Conservation (phyloP, 2,329 filamentous ascomycete genomes). For the Rhexocercosporidium sp. region DNA sequence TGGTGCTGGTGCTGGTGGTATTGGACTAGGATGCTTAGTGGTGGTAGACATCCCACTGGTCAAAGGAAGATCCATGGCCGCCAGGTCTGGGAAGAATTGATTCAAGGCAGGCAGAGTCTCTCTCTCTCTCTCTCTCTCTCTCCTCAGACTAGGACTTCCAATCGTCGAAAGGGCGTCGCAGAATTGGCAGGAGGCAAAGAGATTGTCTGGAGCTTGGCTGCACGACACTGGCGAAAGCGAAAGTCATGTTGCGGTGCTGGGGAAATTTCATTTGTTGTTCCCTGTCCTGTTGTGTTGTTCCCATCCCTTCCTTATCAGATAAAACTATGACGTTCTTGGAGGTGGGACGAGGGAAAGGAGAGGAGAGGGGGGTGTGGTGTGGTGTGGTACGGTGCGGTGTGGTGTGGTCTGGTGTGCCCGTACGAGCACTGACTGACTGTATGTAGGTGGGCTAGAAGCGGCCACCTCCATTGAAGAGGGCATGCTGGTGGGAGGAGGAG, state of each 20-base stretch:
- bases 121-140: background rate
- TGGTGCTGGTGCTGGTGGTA: no score
- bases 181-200: background rate
- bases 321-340: slow-evolving; percentile 8
- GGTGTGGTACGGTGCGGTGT: no score
- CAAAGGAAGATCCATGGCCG: slow-evolving; percentile 7
- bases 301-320: slow-evolving; percentile 6
- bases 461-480: background rate
- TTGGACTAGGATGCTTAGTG: slow-evolving; percentile 34
- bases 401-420: background rate
- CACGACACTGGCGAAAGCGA: background rate
- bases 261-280: background rate
- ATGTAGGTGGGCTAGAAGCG: background rate
- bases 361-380: background rate
- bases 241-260: background rate
- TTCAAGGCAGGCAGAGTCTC: background rate
- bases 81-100: background rate
- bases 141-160: background rate
- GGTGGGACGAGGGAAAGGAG: background rate
- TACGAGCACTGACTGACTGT: no score
- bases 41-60: slow-evolving; percentile 13
- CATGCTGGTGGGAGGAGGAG: background rate
- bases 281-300: background rate
- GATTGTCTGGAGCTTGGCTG: background rate
- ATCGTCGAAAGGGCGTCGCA: background rate